Conservation (phyloP, 2,329 filamentous ascomycete genomes). For the Trichoderma pleuroti region DNA sequence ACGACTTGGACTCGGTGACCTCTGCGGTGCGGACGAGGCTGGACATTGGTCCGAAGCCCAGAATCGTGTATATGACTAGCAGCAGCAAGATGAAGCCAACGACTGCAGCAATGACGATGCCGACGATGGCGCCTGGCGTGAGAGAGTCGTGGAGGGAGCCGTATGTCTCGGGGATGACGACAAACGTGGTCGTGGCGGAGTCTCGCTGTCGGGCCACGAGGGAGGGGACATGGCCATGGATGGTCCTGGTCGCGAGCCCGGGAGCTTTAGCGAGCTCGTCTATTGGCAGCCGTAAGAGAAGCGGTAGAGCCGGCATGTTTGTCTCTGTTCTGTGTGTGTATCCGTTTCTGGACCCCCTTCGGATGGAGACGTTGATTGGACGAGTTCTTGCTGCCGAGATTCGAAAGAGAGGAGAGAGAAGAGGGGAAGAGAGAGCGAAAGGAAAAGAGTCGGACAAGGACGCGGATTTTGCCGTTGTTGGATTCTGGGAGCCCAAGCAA, state of each 20-base stretch:
- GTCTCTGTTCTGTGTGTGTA: neutral
- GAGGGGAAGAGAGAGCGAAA: neutral
- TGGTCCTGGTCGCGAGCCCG: neutral
- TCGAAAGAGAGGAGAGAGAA: neutral
- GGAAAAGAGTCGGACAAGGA: neutral
- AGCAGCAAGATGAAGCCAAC: conserved; percentile 52
- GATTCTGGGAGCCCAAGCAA: neutral
- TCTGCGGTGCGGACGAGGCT: conserved; percentile 18
- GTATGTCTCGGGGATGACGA: conserved; percentile 37
- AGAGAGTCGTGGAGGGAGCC: conserved; percentile 37
- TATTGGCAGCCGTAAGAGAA: neutral
- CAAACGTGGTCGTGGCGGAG: conserved; percentile 25
- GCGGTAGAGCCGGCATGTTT: conserved; percentile 17
- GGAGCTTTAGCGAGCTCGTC: neutral
- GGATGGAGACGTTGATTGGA: too few relatives aligned
- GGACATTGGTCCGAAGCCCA: conserved; percentile 41
- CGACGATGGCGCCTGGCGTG: conserved; percentile 42
- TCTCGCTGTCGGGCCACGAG: conserved; percentile 3
- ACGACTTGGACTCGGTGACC: neutral
- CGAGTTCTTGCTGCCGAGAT: neutral
- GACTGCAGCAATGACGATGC: conserved; percentile 44
- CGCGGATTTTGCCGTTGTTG: neutral
- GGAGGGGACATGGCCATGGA: neutral
- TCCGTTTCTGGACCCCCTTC: neutral
- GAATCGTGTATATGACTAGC: conserved; percentile 48